Evolutionary conservation across 2,329 filamentous ascomycete species (phyloP), one percentile per base, ranked within the genome.

Genomic region (Talaromyces pinophilus): DNA sequence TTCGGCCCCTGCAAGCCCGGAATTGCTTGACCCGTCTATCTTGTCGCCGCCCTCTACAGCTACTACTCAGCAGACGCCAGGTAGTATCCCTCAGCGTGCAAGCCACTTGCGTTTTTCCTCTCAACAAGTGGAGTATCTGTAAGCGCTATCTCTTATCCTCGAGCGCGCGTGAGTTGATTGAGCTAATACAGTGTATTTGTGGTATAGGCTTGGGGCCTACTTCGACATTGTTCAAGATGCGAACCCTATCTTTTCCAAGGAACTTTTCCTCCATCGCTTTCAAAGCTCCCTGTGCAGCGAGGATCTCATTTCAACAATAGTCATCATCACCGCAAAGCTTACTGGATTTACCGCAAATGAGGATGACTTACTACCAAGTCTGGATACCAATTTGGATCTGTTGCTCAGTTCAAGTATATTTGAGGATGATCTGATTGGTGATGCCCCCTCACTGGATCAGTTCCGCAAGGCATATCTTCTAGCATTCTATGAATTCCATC

Each of bases 401-500:
- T 44, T 44, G n/a, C 42, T 44, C 42, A 44, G 42, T 44, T 44
- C 42, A 44, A 44, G 42, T 44, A 44, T n/a, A n/a, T 19, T 44
- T 19, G 42, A 44, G 42, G 42, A 44, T 44, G 42, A 44, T 44
- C 7, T 44, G 17, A 44, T 44, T n/a, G 42, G 42, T 10, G 42
- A 44, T 44, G 17, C 8, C 17, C 42, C 42, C n/a, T 2, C 67
- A 13, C 68, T 79, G 5, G 70, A 75, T 52, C 70, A 72, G 17
- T 74, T 78, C 35, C 72, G 75, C 55, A 71, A 74, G 46, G 75
- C 76, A 57, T 78, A 71, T 42, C 42, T 79, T 8, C 70, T 79
- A 10, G 75, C 76, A 4, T 78, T 76, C 61, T 79, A 78, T 60
- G 73, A 76, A 35, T 79, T 79, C 48, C 76, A 78, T 65, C 76